Evolutionary conservation across 2,329 filamentous ascomycete species (phyloP).

Genomic region (Didymella pomorum): DNA sequence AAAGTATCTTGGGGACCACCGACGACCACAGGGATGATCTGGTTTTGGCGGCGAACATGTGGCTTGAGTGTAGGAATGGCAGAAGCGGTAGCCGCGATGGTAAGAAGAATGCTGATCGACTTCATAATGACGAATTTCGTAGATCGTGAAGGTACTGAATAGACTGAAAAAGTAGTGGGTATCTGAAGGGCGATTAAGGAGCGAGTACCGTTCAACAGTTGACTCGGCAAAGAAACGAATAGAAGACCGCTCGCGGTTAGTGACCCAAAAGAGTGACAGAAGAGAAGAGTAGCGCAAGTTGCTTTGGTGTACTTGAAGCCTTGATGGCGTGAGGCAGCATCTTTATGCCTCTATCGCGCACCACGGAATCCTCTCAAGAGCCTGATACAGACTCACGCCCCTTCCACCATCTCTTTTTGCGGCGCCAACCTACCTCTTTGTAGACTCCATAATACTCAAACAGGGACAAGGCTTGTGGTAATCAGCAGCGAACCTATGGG

Average conservation of each 20-base stretch:
- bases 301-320: slow-evolving; percentile 9
- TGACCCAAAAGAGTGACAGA: slow-evolving; percentile 32
- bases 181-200: slow-evolving; percentile 9
- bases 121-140: slow-evolving; percentile 25
- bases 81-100: slow-evolving; percentile 22
- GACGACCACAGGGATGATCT: slow-evolving; percentile 43
- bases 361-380: slow-evolving; percentile 1
- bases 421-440: slow-evolving; percentile 15
- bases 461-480: slow-evolving; percentile 24
- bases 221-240: slow-evolving; percentile 21
- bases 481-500: slow-evolving; percentile 20
- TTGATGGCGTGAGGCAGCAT: slow-evolving; percentile 10
- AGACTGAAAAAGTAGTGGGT: slow-evolving; percentile 3
- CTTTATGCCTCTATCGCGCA: slow-evolving; percentile 11
- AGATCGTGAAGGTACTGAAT: slow-evolving; percentile 3
- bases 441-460: slow-evolving; percentile 24
- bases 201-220: slow-evolving; percentile 39
- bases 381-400: slow-evolving; percentile 13
- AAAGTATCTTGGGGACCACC: slow-evolving; percentile 43
- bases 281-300: slow-evolving; percentile 14
- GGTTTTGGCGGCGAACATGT: slow-evolving; percentile 29
- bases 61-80: slow-evolving; percentile 33
- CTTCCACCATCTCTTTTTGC: slow-evolving; percentile 11
- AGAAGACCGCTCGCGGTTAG: slow-evolving; percentile 37
- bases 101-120: slow-evolving; percentile 20